phyloP scores from a whole-genome alignment of 495 filamentous ascomycete species.

The Hypoxylon lenormandii region DNA sequence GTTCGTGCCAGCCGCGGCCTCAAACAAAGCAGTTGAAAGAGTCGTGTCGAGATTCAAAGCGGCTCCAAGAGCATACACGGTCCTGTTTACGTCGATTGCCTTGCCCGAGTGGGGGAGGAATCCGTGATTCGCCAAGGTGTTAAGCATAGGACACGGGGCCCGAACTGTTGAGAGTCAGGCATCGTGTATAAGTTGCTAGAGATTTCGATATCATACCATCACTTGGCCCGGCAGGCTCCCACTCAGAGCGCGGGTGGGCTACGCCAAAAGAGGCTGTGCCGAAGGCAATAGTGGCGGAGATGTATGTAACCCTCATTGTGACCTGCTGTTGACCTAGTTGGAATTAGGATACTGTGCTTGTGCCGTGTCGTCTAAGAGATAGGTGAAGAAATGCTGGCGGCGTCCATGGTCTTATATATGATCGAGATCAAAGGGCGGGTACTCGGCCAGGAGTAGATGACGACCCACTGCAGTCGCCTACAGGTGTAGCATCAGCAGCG shows the following conservation, averaged over 20 bases:
- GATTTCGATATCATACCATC: constrained; percentile 43
- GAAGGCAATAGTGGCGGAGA: constrained; percentile 27
- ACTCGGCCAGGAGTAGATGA: too few species aligned
- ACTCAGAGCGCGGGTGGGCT: constrained; percentile 8
- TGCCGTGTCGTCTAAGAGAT: too few species aligned
- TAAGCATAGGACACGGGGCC: constrained; percentile 57
- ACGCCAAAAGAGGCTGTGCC: constrained; percentile 17
- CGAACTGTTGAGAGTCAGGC: constrained; percentile 45
- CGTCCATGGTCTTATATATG: too few species aligned
- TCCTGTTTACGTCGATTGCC: constrained; percentile 53
- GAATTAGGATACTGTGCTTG: neutral
- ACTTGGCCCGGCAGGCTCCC: constrained; percentile 21
- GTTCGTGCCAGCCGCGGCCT: constrained; percentile 60
- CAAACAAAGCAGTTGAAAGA: constrained; percentile 56
- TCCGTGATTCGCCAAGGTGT: constrained; percentile 56
- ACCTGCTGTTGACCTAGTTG: neutral
- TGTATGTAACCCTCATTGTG: constrained; percentile 39
- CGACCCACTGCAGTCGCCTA: too few species aligned
- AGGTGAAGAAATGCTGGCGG: too few species aligned
- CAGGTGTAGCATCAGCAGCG: too few species aligned
- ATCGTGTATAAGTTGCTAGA: constrained; percentile 21
- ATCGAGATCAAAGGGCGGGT: too few species aligned
- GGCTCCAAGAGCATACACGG: constrained; percentile 52
- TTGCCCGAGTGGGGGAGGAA: constrained; percentile 55
- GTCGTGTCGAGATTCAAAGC: constrained; percentile 60